Evolutionary conservation across 768 basidiomycete genomes (phyloP), one percentile per base, ranked within the genome.

Genomic region (Mycena belliarum): DNA sequence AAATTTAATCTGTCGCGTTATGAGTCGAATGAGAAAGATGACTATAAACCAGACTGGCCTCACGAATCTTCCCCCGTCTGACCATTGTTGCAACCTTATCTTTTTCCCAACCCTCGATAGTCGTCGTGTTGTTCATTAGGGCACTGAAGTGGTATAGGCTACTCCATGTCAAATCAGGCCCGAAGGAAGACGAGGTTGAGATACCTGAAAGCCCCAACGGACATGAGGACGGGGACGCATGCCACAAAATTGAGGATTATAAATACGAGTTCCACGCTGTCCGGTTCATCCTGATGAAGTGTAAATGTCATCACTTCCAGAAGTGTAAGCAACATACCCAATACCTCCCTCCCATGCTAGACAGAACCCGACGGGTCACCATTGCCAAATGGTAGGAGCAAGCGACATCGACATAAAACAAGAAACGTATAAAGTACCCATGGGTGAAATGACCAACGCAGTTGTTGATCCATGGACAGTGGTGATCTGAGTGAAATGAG

Each of bases 81-180:
- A 92, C 85, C 64, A 99, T 80, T 0, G 85, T 89, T 6, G 94
- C 89, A 1, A 86, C 93, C 72, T 90, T 95, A 68, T 98, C 95
- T 73, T 98, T 98, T 72, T 99, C 97, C 92, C 93, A 96, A 0
- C 90, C 86, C 74, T 99, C 97, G 48, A 99, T 98, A 1, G 97
- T 98, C 0, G 96, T 99, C 2, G 88, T 85, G 71, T 99, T 99
- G 11, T 80, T 81, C 7, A 82, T 65, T 25, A 98, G 70, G 48
- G 82, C 79, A 66, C 87, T 89, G 61, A 95, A 84, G 63, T 98
- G 97, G 68, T 95, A 98, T 21, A 98, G 55, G 51, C 93, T 94
- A 64, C 49, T 5, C 10, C 26, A 44, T 18, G 53, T 51, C 4
- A 47, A 38, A n/a, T 26, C 1, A n/a, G 9, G 25, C 4, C 5